Evolutionary conservation across 192 early-diverging fungal species (phyloP), one percentile per base, ranked within the genome.

Genomic region (Dimargaris cristalligena): DNA sequence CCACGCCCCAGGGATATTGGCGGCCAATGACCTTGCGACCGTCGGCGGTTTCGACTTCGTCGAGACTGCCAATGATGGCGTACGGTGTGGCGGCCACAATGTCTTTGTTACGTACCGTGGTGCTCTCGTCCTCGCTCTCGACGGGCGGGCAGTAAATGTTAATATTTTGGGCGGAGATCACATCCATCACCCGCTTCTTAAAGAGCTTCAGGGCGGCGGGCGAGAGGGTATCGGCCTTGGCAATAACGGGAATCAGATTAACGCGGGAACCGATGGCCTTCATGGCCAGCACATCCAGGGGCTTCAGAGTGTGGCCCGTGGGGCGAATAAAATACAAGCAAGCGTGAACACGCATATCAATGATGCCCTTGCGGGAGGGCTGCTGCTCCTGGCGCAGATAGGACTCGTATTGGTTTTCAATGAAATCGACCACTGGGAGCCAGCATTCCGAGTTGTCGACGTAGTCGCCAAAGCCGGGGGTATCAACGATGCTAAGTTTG

Each of bases 281-380:
- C 95, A 99, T 99, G 61, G 94, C 88, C 65, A 91, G 90, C 67
- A 99, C 88, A 63, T 99, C 95, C 44, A 96, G 78, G 47, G 92
- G 88, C 67, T 86, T 85, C 62, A 71, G 72, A 33, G 86, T 97
- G 77, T 97, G 93, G 34, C 95, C 95, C 56, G 92, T 92, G 45
- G 95, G 93, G 48, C 87, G 91, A 72, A 99, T 94, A 71, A 99
- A 99, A 76, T 99, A 99, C 61, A 99, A 72, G 71, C 95, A 99
- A 62, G 86, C 90, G 75, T 99, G 91, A 28, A 99, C 93, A 47
- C 95, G 82, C 80, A 96, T 80, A 67, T 99, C 93, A 63, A 94
- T 86, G 38, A 84, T 74, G 59, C 87, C 82, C 56, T 88, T 83
- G 65, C 95, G 80, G 60, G 85, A 77, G 35, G 87, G 82, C 68